A percentile compares a stretch with the other conserved stretches of the same genome.
These are phyloP conservation scores for Sphaerosporella brunnea DNA, from an alignment of 495 filamentous ascomycete species.

Conservation along the genomic window DNA sequence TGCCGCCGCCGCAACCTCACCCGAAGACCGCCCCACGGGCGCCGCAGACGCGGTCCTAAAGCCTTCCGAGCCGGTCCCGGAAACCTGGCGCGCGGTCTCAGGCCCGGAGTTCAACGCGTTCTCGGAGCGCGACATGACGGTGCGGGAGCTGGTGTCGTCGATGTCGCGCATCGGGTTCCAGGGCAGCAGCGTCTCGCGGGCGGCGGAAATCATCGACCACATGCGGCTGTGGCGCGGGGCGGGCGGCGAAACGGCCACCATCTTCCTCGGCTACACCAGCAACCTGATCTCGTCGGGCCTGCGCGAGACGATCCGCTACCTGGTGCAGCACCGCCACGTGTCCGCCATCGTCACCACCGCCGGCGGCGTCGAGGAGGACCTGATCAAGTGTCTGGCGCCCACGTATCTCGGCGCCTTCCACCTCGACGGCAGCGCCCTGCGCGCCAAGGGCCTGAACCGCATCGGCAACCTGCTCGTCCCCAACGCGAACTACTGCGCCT, in stretches of 20 bases:
- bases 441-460: slow-evolving; percentile 71
- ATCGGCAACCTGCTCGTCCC: slow-evolving; percentile 95
- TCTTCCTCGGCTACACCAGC: slow-evolving; percentile 92
- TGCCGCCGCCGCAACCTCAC: too few species aligned
- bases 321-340: slow-evolving; percentile 80
- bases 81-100: slow-evolving; percentile 43
- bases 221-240: slow-evolving; percentile 72
- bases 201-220: slow-evolving; percentile 73
- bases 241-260: slow-evolving; percentile 57
- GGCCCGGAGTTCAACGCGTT: slow-evolving; percentile 83
- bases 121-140: slow-evolving; percentile 53
- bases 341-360: slow-evolving; percentile 87
- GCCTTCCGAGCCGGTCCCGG: slow-evolving; percentile 65
- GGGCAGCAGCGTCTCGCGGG: slow-evolving; percentile 67
- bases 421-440: slow-evolving; percentile 53
- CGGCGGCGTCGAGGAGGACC: slow-evolving; percentile 91
- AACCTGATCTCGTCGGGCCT: slow-evolving; percentile 94
- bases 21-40: slow-evolving; percentile 1
- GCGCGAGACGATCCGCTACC: slow-evolving; percentile 73
- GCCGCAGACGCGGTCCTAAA: slow-evolving; percentile 72
- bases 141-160: slow-evolving; percentile 61
- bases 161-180: slow-evolving; percentile 87
- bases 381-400: slow-evolving; percentile 90
- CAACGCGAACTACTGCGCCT: slow-evolving; percentile 88
- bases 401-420: slow-evolving; percentile 83